phyloP scores from a whole-genome alignment of 305 asterid genomes.

The Lippia alba region DNA sequence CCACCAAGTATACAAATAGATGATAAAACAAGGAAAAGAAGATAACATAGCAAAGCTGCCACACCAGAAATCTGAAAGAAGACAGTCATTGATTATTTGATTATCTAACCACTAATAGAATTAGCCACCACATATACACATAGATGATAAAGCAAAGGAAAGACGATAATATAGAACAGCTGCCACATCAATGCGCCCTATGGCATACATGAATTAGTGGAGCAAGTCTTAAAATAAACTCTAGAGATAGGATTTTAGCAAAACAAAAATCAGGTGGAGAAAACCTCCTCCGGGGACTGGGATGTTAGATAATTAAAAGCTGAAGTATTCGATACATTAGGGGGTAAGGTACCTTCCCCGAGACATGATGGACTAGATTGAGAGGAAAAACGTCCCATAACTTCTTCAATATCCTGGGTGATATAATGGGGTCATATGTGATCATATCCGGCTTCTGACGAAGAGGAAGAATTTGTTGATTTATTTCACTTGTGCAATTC shows the following conservation, averaged over 20 bases:
- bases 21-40: background rate
- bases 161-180: too few species aligned
- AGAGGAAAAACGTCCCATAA: conserved; percentile 88
- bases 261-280: conserved; percentile 19
- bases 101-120: too few species aligned
- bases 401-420: conserved; percentile 60
- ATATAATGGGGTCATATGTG: conserved; percentile 44
- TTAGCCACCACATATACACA: too few species aligned
- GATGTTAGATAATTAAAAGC: background rate
- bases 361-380: conserved; percentile 48
- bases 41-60: too few species aligned
- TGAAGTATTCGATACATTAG: conserved; percentile 19
- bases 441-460: conserved; percentile 37
- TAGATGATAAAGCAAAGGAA: too few species aligned
- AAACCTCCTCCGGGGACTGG: conserved; percentile 8
- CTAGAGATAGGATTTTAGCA: conserved; percentile 7
- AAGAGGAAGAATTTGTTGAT: conserved; percentile 38
- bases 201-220: conserved; percentile 11
- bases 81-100: too few species aligned
- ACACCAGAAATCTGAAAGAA: too few species aligned
- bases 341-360: conserved; percentile 59
- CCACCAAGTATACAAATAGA: conserved; percentile 15
- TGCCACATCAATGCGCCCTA: conserved; percentile 17
- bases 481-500: conserved; percentile 41
- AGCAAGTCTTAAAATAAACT: conserved; percentile 6